Evolutionary conservation across 768 basidiomycete species (phyloP).

Genomic region (Tulasnella sp.): DNA sequence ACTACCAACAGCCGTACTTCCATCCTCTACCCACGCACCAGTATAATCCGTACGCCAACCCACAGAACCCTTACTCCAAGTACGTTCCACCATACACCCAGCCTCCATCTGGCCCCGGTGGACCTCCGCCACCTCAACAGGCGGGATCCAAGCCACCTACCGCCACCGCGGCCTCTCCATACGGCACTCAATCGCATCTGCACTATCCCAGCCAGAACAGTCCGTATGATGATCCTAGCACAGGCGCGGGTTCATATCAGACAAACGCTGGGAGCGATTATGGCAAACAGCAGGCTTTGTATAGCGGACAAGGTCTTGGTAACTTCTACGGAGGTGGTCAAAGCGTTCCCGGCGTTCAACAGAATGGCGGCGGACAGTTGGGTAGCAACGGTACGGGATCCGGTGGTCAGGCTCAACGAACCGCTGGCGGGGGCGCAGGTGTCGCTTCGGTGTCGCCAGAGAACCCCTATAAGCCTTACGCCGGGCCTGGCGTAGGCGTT

Average conservation of each 20-base stretch:
- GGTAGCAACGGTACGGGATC: not conserved
- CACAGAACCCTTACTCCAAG: not conserved
- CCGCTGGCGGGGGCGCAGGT: not conserved
- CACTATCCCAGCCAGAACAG: constrained; percentile 5
- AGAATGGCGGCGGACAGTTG: constrained; percentile 2
- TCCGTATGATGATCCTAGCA: constrained; percentile 10
- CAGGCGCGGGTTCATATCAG: constrained; percentile 1
- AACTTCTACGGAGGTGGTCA: constrained; percentile 14
- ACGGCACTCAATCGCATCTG: not conserved
- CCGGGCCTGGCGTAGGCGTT: constrained; percentile 1
- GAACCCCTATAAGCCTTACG: constrained; percentile 12
- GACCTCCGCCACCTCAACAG: not conserved
- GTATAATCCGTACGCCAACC: constrained; percentile 10
- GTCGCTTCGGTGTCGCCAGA: constrained; percentile 5
- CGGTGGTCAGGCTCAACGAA: not conserved
- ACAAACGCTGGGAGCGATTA: not conserved
- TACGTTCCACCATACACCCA: constrained; percentile 1
- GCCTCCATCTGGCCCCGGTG: not conserved
- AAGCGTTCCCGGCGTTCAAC: not conserved
- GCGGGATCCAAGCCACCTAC: constrained; percentile 1
- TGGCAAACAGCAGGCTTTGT: constrained; percentile 2
- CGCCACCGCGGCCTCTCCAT: constrained; percentile 1
- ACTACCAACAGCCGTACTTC: constrained; percentile 14
- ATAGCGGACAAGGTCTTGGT: constrained; percentile 1
- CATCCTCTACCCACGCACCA: not conserved